Percentiles rank a stretch among this genome's conserved stretches.
These are phyloP conservation scores for Symbiodinium pilosum DNA, from an alignment of 73 alveolate species.

Conservation along the genomic window DNA sequence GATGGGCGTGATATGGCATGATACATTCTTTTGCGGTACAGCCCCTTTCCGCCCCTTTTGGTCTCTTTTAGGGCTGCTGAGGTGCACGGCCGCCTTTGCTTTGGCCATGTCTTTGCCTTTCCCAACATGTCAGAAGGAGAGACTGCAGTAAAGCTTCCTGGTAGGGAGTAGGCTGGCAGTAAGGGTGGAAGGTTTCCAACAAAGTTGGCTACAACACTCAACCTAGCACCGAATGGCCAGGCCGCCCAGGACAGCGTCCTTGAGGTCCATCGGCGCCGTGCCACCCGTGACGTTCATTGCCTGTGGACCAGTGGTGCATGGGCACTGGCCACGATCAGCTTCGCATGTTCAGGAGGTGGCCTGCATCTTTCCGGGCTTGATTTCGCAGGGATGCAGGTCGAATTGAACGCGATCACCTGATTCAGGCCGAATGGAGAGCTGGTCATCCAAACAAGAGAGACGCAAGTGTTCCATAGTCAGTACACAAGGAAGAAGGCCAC, in stretches of 20 bases:
- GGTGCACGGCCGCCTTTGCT: slow-evolving; percentile 14
- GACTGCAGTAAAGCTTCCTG: too few species aligned
- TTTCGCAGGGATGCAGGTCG: slow-evolving; percentile 23
- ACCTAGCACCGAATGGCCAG: neutral
- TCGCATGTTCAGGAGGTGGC: neutral
- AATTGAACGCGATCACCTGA: slow-evolving; percentile 38
- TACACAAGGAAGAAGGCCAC: too few species aligned
- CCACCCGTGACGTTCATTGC: slow-evolving; percentile 45
- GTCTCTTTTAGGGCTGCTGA: neutral
- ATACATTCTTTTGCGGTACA: too few species aligned
- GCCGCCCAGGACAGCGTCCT: slow-evolving; percentile 21
- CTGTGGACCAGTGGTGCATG: neutral
- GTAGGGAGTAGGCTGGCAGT: too few species aligned
- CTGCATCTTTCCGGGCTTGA: slow-evolving; percentile 14
- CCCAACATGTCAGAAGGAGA: too few species aligned
- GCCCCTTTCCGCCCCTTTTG: too few species aligned
- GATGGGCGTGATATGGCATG: too few species aligned
- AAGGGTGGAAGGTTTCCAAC: too few species aligned
- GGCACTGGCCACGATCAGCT: neutral
- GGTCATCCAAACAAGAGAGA: too few species aligned
- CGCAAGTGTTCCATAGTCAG: neutral
- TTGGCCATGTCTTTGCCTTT: slow-evolving; percentile 50
- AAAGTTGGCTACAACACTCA: neutral
- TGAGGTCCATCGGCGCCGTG: slow-evolving; percentile 38
- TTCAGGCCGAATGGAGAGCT: too few species aligned